These are phyloP conservation scores for Torulaspora quercuum DNA, from an alignment of 805 yeast genomes.

Conservation along the genomic window DNA sequence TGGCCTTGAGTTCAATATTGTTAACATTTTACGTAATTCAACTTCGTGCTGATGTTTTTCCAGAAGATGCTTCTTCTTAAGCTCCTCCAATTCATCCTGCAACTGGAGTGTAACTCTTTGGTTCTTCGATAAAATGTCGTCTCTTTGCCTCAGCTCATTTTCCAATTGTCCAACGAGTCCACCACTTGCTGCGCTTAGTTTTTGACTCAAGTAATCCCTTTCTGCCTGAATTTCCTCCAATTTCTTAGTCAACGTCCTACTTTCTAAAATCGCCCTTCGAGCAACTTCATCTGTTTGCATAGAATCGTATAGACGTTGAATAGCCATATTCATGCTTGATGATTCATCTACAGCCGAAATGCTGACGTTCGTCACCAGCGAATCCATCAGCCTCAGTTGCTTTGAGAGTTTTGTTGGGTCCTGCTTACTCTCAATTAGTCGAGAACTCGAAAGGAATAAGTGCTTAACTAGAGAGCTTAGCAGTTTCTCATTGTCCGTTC, in stretches of 20 bases:
- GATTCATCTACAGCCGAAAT: conserved; percentile 50
- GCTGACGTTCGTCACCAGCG: conserved; percentile 64
- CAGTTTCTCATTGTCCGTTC: conserved; percentile 49
- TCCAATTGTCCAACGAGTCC: conserved; percentile 71
- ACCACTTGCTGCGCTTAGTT: conserved; percentile 71
- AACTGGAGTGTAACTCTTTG: conserved; percentile 61
- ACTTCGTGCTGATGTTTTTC: conserved; percentile 75
- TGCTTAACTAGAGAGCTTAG: conserved; percentile 49
- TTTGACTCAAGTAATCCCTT: conserved; percentile 63
- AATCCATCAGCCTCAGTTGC: conserved; percentile 57
- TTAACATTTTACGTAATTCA: conserved; percentile 69
- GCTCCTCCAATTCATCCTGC: conserved; percentile 62
- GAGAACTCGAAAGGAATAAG: conserved; percentile 32
- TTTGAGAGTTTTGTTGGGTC: conserved; percentile 33
- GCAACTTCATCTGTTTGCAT: conserved; percentile 90
- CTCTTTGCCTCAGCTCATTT: conserved; percentile 67
- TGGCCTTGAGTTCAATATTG: conserved; percentile 53
- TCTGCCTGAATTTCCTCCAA: conserved; percentile 49
- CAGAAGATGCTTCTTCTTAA: conserved; percentile 52
- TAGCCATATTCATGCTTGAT: conserved; percentile 73
- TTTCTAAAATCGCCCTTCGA: conserved; percentile 62
- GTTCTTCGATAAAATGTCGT: conserved; percentile 57
- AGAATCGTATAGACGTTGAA: conserved; percentile 69
- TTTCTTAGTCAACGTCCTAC: conserved; percentile 50
- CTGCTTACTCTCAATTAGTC: conserved; percentile 22